Percentiles rank a stretch among this genome's conserved stretches.
phyloP scores from a whole-genome alignment of 176 grass and related monocot species.

The Oryza punctata region DNA sequence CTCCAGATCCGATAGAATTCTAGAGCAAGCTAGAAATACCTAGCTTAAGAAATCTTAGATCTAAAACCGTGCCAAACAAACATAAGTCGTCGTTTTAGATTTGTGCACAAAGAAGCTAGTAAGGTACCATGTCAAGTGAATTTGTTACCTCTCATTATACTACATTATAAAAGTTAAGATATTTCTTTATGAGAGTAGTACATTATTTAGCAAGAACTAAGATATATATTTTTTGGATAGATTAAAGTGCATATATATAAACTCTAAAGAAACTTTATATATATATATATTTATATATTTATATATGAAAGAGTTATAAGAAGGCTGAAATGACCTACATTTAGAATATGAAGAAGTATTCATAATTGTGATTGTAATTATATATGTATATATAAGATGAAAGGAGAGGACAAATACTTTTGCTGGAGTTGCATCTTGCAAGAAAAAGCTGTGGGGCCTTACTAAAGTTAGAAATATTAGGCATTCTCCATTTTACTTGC shows the following conservation, averaged over 20 bases:
- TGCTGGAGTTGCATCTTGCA: neutral
- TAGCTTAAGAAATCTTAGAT: too few relatives aligned
- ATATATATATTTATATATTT: too few relatives aligned
- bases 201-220: too few relatives aligned
- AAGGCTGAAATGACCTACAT: neutral
- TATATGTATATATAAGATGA: neutral
- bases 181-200: neutral
- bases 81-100: too few relatives aligned
- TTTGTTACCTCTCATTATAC: neutral
- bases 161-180: neutral
- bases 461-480: neutral
- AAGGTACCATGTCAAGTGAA: neutral
- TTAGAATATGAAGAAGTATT: too few relatives aligned
- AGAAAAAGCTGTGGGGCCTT: neutral
- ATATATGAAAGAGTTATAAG: neutral
- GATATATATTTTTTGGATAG: too few relatives aligned
- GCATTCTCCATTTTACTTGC: neutral
- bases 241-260: neutral
- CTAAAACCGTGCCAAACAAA: too few relatives aligned
- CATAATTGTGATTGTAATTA: neutral
- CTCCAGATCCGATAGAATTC: too few relatives aligned
- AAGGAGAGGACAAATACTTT: neutral
- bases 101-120: too few relatives aligned
- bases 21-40: too few relatives aligned
- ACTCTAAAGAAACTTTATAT: neutral